Percentiles rank a stretch among this genome's conserved stretches.
Conservation (phyloP, 805 yeast species). For the Starmerella vaccinii region DNA sequence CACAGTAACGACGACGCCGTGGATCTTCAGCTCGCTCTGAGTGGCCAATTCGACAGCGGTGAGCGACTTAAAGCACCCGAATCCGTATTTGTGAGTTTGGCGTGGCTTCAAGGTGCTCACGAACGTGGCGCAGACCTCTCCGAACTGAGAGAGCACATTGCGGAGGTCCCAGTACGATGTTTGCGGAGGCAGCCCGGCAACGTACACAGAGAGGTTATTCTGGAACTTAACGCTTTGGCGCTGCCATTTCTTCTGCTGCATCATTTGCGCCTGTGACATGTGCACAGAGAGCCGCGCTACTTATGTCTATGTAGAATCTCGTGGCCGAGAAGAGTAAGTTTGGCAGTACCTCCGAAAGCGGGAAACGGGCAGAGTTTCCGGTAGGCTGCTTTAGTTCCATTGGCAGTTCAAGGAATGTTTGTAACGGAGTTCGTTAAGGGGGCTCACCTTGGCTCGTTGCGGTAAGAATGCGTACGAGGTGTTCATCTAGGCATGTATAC, state of each 20-base stretch:
- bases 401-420: too few species aligned
- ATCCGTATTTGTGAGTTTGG: slow-evolving; percentile 2
- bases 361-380: not conserved
- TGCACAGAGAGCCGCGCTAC: not conserved
- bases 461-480: too few species aligned
- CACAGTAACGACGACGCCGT: not conserved
- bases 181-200: slow-evolving; percentile 1
- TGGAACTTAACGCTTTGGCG: slow-evolving; percentile 6
- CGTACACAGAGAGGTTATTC: slow-evolving; percentile 1
- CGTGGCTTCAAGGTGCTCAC: not conserved
- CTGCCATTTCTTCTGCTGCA: slow-evolving; percentile 1
- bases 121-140: slow-evolving; percentile 1
- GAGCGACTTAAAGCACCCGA: slow-evolving; percentile 2
- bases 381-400: too few species aligned
- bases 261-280: not conserved
- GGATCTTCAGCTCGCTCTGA: not conserved
- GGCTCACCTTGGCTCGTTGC: too few species aligned
- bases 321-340: not conserved
- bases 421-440: too few species aligned
- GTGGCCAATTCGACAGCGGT: not conserved
- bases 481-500: too few species aligned
- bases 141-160: not conserved
- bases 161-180: slow-evolving; percentile 5
- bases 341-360: not conserved
- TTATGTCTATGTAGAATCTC: not conserved